Base-by-base conservation (phyloP, 1,284 basidiomycete species). In the Afroboletus lepidellus region DNA sequence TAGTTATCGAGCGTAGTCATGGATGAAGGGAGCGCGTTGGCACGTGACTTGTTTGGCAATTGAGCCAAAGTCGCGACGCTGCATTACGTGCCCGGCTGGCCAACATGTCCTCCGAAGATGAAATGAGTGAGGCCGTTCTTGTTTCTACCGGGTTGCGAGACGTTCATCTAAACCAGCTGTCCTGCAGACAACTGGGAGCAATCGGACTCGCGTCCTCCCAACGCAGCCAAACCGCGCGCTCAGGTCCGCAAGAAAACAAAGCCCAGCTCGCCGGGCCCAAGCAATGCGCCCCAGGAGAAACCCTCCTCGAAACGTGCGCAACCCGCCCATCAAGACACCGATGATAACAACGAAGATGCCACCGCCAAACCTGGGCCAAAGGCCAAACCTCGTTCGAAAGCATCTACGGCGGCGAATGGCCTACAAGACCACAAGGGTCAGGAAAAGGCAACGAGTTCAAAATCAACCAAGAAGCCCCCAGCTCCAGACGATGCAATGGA, bases 1-100 rank as follows among this genome's bases (percentile, higher is more conserved):
- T 84, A 84, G 9, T 68, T 67, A 36, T 55, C 6, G 73, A 66
- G 52, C 72, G 52, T 43, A 36, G 33, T 8, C 56, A 57, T 57
- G 21, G n/a, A n/a, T n/a, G n/a, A 18, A 7, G 3, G 18, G 36
- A n/a, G 15, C 30, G 16, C 20, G 13, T 16, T 3, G n/a, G 32
- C 55, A 54, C 67, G 64, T 66, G 53, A 50, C 56, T 24, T 38
- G 21, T 38, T 46, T 2, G 16, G 4, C 38, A 13, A 34, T n/a
- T 4, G 33, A 8, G 8, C 8, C 8, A 13, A 16, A n/a, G 33
- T 8, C 42, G 30, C 30, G 42, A 44, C 29, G 29, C 15, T 23
- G 9, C 16, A 34, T 37, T 37, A 37, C 33, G 15, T 2, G 33
- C 33, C 11, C 33, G 33, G 36, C 13, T 15, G 13, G 41, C 20